Percentiles rank a stretch among this genome's conserved stretches.
Conservation (phyloP, 805 yeast species). For the Candida pseudofarinosa region DNA sequence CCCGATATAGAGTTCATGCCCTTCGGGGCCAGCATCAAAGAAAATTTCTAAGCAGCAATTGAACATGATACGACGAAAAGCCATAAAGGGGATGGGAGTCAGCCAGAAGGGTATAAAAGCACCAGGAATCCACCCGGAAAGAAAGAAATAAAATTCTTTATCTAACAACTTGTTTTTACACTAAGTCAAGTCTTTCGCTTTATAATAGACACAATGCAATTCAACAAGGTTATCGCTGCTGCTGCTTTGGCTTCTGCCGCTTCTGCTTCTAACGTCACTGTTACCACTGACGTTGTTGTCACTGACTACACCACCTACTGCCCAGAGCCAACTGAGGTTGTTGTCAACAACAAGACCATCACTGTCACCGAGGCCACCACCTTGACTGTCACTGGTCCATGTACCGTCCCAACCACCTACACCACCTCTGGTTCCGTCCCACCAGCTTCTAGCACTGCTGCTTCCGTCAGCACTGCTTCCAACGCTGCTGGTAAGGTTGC, state of each 20-base stretch:
- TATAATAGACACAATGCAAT: conserved; percentile 24
- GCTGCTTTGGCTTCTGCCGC: conserved; percentile 42
- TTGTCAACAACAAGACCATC: conserved; percentile 64
- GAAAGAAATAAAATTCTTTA: neutral
- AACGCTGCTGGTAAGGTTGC: conserved; percentile 42
- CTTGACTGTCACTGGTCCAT: conserved; percentile 82
- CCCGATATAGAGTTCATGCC: neutral
- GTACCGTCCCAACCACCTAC: conserved; percentile 59
- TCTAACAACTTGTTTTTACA: conserved; percentile 1
- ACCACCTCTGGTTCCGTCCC: conserved; percentile 13
- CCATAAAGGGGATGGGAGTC: neutral
- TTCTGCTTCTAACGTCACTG: conserved; percentile 44
- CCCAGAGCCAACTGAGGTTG: conserved; percentile 66
- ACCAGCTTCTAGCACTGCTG: conserved; percentile 14
- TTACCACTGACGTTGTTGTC: conserved; percentile 54
- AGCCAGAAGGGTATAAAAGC: neutral
- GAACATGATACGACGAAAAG: conserved; percentile 1
- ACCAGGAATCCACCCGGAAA: neutral
- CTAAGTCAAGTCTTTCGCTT: conserved; percentile 18
- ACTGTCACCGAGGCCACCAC: conserved; percentile 78
- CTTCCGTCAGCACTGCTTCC: conserved; percentile 22
- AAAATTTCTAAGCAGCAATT: neutral
- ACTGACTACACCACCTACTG: conserved; percentile 74
- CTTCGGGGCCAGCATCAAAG: neutral
- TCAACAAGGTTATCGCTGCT: conserved; percentile 30